A percentile compares a stretch with the other conserved stretches of the same genome.
phyloP scores from a whole-genome alignment of 2,329 filamentous ascomycete species.

The Clonostachys rhizophaga region DNA sequence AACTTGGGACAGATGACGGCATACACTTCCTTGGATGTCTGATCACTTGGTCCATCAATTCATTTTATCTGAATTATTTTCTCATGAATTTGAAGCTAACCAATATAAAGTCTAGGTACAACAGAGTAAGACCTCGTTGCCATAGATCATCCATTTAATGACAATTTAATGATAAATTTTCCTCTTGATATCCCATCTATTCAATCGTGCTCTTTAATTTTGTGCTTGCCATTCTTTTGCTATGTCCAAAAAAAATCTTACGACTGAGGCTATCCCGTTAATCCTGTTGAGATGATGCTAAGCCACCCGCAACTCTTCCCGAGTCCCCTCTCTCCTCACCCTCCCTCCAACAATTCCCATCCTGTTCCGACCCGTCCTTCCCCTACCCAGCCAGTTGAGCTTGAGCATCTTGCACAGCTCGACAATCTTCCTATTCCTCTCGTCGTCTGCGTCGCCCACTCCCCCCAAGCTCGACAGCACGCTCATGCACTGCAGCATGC shows the following conservation, averaged over 20 bases:
- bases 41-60: not conserved
- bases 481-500: conserved; percentile 95
- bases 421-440: conserved; percentile 75
- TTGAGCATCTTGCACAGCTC: conserved; percentile 84
- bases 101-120: not conserved
- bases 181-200: not conserved
- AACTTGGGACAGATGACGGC: conserved; percentile 63
- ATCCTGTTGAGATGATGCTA: conserved; percentile 4
- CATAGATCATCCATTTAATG: no score
- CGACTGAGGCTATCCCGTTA: no score
- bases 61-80: no score
- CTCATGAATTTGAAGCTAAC: not conserved
- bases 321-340: conserved; percentile 38
- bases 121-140: not conserved
- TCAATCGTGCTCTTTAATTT: not conserved
- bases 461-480: conserved; percentile 72
- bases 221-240: no score
- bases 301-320: conserved; percentile 34
- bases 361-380: conserved; percentile 82
- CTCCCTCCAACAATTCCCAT: conserved; percentile 79
- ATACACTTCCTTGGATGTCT: conserved; percentile 13
- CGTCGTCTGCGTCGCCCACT: conserved; percentile 54
- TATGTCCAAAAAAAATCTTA: no score
- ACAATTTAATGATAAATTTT: not conserved
- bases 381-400: conserved; percentile 92